Evolutionary conservation across 148 eudicot species (phyloP).

Genomic region (Rhododendron simsii): DNA sequence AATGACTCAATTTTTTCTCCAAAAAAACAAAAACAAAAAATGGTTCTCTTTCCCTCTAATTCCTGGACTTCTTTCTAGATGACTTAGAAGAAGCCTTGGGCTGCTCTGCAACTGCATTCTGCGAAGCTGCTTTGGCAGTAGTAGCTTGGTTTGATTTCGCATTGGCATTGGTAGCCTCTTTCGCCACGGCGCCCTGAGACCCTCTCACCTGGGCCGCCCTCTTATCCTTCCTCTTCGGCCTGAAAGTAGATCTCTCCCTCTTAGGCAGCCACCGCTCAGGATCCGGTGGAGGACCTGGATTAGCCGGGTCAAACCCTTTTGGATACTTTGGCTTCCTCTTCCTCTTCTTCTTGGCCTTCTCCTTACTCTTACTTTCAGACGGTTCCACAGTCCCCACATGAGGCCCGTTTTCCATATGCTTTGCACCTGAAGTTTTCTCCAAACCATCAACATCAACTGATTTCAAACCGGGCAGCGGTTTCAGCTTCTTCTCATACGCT

Average conservation of each 20-base stretch:
- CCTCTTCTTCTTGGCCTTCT: constrained; percentile 77
- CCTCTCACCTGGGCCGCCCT: constrained; percentile 77
- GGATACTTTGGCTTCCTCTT: constrained; percentile 94
- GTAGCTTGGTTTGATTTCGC: constrained; percentile 43
- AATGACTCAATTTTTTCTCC: background rate
- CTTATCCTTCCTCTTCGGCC: constrained; percentile 91
- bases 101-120: constrained; percentile 39
- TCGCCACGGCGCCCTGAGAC: constrained; percentile 79
- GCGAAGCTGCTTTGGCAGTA: constrained; percentile 41
- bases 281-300: constrained; percentile 88
- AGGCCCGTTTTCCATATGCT: constrained; percentile 41
- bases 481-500: constrained; percentile 76
- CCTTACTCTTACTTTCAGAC: constrained; percentile 57
- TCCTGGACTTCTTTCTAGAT: constrained; percentile 41
- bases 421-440: constrained; percentile 87
- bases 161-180: constrained; percentile 40
- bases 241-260: constrained; percentile 79
- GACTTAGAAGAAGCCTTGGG: constrained; percentile 49
- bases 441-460: constrained; percentile 60
- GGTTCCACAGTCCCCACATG: constrained; percentile 31
- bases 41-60: background rate
- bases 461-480: constrained; percentile 62
- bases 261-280: constrained; percentile 93
- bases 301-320: constrained; percentile 81
- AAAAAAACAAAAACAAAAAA: background rate